A percentile compares a stretch with the other conserved stretches of the same genome.
Evolutionary conservation across 192 early-diverging fungal genomes (phyloP).

Genomic region (Anaeromyces robustus): DNA sequence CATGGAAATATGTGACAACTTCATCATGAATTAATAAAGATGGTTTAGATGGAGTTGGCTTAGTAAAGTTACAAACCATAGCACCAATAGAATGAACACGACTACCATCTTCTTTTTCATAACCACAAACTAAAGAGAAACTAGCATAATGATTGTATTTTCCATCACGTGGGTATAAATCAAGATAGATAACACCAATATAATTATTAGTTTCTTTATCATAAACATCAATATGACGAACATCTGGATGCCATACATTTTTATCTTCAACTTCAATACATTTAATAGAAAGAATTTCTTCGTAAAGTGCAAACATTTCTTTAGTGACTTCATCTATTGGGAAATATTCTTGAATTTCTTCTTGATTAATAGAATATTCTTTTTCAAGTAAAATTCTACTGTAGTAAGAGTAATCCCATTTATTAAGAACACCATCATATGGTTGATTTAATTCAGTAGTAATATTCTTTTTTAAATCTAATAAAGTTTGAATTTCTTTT

Average conservation of each 20-base stretch:
- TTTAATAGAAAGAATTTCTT: conserved; percentile 48
- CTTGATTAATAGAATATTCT: conserved; percentile 57
- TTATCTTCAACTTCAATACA: conserved; percentile 45
- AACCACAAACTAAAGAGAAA: conserved; percentile 57
- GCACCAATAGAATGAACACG: conserved; percentile 44
- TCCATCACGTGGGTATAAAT: conserved; percentile 21
- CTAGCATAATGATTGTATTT: conserved; percentile 62
- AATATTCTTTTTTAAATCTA: conserved; percentile 45
- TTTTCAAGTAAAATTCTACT: conserved; percentile 51
- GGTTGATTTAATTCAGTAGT: conserved; percentile 20
- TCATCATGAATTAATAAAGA: conserved; percentile 65
- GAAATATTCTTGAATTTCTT: conserved; percentile 68
- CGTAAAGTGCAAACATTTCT: conserved; percentile 60
- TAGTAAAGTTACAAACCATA: conserved; percentile 57
- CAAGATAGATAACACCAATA: not conserved
- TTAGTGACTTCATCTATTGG: conserved; percentile 41
- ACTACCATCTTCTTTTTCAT: conserved; percentile 26
- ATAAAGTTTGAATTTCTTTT: conserved; percentile 37
- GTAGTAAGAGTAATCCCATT: conserved; percentile 64
- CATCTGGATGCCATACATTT: conserved; percentile 64
- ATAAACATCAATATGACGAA: conserved; percentile 59
- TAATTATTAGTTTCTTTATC: conserved; percentile 34
- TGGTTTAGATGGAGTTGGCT: conserved; percentile 44
- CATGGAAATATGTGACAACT: conserved; percentile 70
- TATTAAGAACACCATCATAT: conserved; percentile 40